A percentile compares a stretch with the other conserved stretches of the same genome.
Evolutionary conservation across 306 rosid species (phyloP).

Genomic region (Lathyrus oleraceus): DNA sequence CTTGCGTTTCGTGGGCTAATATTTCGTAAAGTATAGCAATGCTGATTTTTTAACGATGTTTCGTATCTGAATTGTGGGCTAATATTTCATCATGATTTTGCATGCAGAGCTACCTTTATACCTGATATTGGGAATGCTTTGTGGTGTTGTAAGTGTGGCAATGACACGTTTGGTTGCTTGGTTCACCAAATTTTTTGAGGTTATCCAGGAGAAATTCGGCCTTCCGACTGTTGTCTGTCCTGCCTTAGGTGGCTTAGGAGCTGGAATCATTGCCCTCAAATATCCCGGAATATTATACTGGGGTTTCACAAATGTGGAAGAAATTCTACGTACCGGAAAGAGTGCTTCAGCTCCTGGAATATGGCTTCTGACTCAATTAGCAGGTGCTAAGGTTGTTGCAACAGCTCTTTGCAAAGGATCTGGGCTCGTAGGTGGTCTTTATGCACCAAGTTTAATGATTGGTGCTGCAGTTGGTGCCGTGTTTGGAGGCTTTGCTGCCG

Average conservation of each 20-base stretch:
- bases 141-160: constrained; percentile 92
- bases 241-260: constrained; percentile 96
- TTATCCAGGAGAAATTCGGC: constrained; percentile 78
- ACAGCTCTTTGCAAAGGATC: constrained; percentile 99
- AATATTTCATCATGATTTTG: constrained; percentile 40
- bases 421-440: constrained; percentile 96
- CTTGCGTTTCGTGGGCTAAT: background rate
- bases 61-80: too few species aligned
- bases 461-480: constrained; percentile 99
- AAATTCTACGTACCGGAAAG: constrained; percentile 91
- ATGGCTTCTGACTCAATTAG: constrained; percentile 88
- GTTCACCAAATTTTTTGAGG: constrained; percentile 72
- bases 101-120: constrained; percentile 89
- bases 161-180: constrained; percentile 83
- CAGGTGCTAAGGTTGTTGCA: constrained; percentile 86
- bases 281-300: constrained; percentile 98
- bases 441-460: constrained; percentile 99
- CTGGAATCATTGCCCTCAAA: constrained; percentile 93
- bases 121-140: constrained; percentile 97
- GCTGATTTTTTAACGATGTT: too few species aligned
- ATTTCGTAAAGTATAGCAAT: background rate
- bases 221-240: constrained; percentile 90
- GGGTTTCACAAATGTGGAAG: constrained; percentile 99
- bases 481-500: constrained; percentile 94
- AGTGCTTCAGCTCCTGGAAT: constrained; percentile 97